These are phyloP conservation scores for Coemansia sp. DNA, from an alignment of 192 early-diverging fungal genomes.

Conservation along the genomic window DNA sequence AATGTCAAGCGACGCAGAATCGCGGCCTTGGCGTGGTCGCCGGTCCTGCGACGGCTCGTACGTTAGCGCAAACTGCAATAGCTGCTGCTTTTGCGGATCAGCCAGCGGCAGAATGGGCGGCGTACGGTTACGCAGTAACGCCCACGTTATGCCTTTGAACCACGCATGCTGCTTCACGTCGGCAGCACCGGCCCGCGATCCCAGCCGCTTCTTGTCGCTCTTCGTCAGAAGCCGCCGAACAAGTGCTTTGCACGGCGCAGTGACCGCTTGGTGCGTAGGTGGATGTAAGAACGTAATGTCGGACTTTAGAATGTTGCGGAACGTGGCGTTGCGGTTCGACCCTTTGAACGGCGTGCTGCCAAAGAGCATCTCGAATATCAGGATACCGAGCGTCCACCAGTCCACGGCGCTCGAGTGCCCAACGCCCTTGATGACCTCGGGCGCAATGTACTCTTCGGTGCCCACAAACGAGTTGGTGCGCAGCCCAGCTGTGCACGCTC, in stretches of 20 bases:
- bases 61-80: slow-evolving; percentile 50
- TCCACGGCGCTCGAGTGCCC: slow-evolving; percentile 94
- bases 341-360: slow-evolving; percentile 98
- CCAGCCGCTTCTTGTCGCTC: slow-evolving; percentile 85
- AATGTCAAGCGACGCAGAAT: slow-evolving; percentile 51
- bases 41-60: slow-evolving; percentile 52
- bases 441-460: slow-evolving; percentile 99
- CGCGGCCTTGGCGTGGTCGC: slow-evolving; percentile 22
- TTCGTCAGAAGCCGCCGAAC: slow-evolving; percentile 85
- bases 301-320: slow-evolving; percentile 79
- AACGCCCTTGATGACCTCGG: slow-evolving; percentile 93
- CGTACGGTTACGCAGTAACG: slow-evolving; percentile 75
- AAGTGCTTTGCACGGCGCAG: slow-evolving; percentile 62
- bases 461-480: slow-evolving; percentile 98
- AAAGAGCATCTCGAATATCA: slow-evolving; percentile 98
- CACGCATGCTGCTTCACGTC: slow-evolving; percentile 92
- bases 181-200: slow-evolving; percentile 81
- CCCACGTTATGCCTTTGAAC: slow-evolving; percentile 92
- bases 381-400: slow-evolving; percentile 98
- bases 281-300: slow-evolving; percentile 72
- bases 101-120: slow-evolving; percentile 82
- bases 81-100: slow-evolving; percentile 54
- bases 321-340: slow-evolving; percentile 80
- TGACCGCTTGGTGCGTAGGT: slow-evolving; percentile 54
- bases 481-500: slow-evolving; percentile 77